Conservation (phyloP, 2,329 filamentous ascomycete species). For the Huntiella decipiens region DNA sequence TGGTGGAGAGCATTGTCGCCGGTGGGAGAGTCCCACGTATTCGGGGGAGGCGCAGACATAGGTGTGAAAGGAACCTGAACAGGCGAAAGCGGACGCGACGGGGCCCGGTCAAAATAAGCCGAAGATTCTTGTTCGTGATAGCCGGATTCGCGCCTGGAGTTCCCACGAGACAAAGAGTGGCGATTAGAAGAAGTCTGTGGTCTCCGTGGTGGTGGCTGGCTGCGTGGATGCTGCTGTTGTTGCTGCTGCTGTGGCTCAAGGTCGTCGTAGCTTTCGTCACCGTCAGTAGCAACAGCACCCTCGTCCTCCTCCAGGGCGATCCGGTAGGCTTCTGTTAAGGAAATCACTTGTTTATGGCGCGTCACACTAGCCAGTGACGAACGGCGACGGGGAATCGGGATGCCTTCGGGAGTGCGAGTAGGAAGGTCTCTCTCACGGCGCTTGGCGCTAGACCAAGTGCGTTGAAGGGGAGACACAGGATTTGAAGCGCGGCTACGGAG, state of each 20-base stretch:
- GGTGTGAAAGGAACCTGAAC: constrained; percentile 4
- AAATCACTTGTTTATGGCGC: constrained; percentile 11
- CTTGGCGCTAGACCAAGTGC: constrained; percentile 9
- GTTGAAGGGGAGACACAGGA: constrained; percentile 6
- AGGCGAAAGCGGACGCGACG: constrained; percentile 5
- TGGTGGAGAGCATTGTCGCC: not conserved
- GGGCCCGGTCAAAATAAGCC: constrained; percentile 1
- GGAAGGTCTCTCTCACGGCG: constrained; percentile 6
- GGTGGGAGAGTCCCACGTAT: not conserved
- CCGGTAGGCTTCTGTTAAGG: constrained; percentile 9
- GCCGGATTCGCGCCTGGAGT: not conserved
- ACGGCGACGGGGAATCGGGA: constrained; percentile 11
- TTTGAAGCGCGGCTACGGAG: constrained; percentile 5
- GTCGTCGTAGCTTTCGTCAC: constrained; percentile 10
- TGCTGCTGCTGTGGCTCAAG: not conserved
- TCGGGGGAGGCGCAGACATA: not conserved
- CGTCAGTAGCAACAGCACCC: constrained; percentile 9
- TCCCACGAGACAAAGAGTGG: not conserved
- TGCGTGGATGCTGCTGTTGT: not conserved
- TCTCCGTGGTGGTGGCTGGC: not conserved
- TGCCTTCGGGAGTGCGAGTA: constrained; percentile 9
- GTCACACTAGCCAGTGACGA: constrained; percentile 12
- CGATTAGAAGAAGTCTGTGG: not conserved
- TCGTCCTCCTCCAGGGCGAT: constrained; percentile 11
- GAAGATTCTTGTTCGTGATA: constrained; percentile 2